Base-by-base conservation (phyloP, 2,329 filamentous ascomycete genomes). In the Lithohypha guttulata region DNA sequence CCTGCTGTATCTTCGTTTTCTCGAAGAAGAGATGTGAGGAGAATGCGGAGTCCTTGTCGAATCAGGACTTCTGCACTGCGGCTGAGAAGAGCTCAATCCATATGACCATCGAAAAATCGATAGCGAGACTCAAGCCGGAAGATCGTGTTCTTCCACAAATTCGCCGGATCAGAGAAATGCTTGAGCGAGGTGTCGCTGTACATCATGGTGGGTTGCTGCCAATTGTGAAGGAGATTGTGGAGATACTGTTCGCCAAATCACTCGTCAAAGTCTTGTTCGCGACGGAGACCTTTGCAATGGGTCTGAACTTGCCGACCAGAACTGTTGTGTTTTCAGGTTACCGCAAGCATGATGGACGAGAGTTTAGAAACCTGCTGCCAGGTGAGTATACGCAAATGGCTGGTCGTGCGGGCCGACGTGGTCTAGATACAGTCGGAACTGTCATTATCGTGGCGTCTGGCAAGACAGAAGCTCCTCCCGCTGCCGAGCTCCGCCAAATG, bases 351-450 rank as follows among this genome's bases (percentile, higher is more conserved):
- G 91, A 98, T 55, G 91, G 91, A 4, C 83, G 91, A 51, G 76
- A 77, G 3, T 96, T 96, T 65, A 74, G 91, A 49, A 91, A 95
- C 55, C 69, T 98, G 0, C 69, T 94, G 0, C 87, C 91, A 0
- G 91, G 91, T 11, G 91, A 98, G 58, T 98, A 98, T 57, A 98
- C 91, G 1, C 91, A 98, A 54, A 98, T 98, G 91, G 89, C 91
- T 17, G 91, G 91, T 22, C 76, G 91, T 64, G 91, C 91, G 37
- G 91, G 91, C 34, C 80, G 91, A 53, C 78, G 91, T 70, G 91
- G 91, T 51, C 73, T 96, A 10, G 91, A 98, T 57, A 79, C 81
- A 4, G 86, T 95, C 15, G 91, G 91, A 2, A 91, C 83, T 5
- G 89, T 96, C 51, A 93, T 98, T 50, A 87, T 98, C 42, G 87